Evolutionary conservation across 2,329 filamentous ascomycete genomes (phyloP).

Genomic region (Trichocomaceae sp.): DNA sequence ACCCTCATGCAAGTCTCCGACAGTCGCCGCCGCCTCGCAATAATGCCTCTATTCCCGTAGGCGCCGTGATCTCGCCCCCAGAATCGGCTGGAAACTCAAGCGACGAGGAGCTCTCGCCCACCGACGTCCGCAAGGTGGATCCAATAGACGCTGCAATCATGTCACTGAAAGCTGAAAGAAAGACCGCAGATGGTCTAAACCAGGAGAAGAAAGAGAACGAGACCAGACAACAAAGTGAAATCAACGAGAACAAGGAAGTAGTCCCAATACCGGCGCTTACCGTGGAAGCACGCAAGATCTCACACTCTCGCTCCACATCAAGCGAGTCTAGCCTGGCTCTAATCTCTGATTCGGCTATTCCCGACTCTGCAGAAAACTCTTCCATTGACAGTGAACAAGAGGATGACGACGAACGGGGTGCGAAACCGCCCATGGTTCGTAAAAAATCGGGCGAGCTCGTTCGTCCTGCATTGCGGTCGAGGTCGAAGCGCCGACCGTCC

Average conservation of each 20-base stretch:
- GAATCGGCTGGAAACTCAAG: conserved; percentile 76
- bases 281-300: conserved; percentile 8
- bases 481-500: conserved; percentile 70
- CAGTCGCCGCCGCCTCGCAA: conserved; percentile 79
- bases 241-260: neutral
- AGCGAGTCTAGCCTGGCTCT: conserved; percentile 49
- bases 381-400: conserved; percentile 33
- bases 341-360: conserved; percentile 28
- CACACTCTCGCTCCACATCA: conserved; percentile 25
- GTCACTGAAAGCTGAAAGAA: conserved; percentile 32
- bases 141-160: conserved; percentile 72
- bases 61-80: conserved; percentile 83
- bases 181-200: conserved; percentile 40
- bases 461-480: conserved; percentile 74
- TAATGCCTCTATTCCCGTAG: conserved; percentile 69
- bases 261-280: conserved; percentile 2
- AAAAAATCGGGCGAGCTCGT: conserved; percentile 99
- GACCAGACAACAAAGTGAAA: neutral
- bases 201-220: conserved; percentile 15
- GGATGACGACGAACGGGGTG: conserved; percentile 51
- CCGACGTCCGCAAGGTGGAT: conserved; percentile 23
- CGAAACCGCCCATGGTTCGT: conserved; percentile 85
- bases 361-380: conserved; percentile 35
- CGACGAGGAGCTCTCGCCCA: conserved; percentile 63
- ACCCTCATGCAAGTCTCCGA: conserved; percentile 58